phyloP scores from a whole-genome alignment of 345 rosid species.

The Cardamine resedifolia region DNA sequence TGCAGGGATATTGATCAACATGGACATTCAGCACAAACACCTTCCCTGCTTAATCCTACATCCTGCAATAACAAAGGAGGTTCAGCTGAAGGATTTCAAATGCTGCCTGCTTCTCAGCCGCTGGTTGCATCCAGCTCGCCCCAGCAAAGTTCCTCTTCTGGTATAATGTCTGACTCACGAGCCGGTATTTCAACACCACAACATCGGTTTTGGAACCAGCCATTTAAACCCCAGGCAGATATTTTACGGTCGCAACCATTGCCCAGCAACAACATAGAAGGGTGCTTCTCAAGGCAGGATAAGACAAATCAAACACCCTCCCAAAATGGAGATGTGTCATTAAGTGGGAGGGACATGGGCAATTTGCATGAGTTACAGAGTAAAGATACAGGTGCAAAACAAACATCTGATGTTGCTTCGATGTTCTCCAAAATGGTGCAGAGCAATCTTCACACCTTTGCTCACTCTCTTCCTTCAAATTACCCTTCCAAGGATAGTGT shows the following conservation, averaged over 20 bases:
- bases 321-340: conserved; percentile 38
- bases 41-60: conserved; percentile 33
- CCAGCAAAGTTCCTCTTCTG: conserved; percentile 44
- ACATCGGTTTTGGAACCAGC: conserved; percentile 45
- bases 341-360: conserved; percentile 40
- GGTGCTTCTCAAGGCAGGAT: conserved; percentile 37
- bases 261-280: conserved; percentile 44
- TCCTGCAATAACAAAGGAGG: conserved; percentile 37
- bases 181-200: conserved; percentile 45
- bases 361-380: conserved; percentile 29
- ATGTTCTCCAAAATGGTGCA: conserved; percentile 38
- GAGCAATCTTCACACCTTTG: conserved; percentile 63
- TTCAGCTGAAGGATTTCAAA: conserved; percentile 49
- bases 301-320: conserved; percentile 41
- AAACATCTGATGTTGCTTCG: conserved; percentile 36
- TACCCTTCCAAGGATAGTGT: conserved; percentile 43
- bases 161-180: conserved; percentile 43
- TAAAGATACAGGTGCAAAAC: conserved; percentile 48
- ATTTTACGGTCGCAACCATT: conserved; percentile 40
- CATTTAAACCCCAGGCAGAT: conserved; percentile 39
- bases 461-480: conserved; percentile 51
- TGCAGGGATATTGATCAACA: conserved; percentile 47
- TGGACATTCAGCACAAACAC: conserved; percentile 48
- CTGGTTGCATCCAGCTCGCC: conserved; percentile 40
- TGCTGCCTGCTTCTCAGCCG: conserved; percentile 45